A percentile compares a stretch with the other conserved stretches of the same genome.
Conservation (phyloP, 2,329 filamentous ascomycete genomes). For the Alternaria longipes region DNA sequence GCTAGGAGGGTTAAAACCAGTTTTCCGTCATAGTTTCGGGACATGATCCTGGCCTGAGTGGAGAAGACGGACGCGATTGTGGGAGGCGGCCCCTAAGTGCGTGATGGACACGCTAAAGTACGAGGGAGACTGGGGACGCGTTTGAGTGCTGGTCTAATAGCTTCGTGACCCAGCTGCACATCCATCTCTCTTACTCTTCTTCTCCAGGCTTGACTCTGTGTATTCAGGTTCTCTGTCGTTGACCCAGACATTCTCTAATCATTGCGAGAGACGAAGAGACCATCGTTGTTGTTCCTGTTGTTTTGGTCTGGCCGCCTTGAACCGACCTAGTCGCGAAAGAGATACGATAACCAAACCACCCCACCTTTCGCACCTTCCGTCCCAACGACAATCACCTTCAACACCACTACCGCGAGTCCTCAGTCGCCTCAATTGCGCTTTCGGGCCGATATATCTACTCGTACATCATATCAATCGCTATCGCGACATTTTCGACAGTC, state of each 20-base stretch:
- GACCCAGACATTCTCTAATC: background rate
- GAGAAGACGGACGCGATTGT: slow-evolving; percentile 30
- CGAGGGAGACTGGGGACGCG: slow-evolving; percentile 27
- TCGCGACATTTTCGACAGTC: slow-evolving; percentile 10
- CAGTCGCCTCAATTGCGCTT: slow-evolving; percentile 7
- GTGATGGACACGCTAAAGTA: slow-evolving; percentile 36
- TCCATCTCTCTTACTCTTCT: slow-evolving; percentile 22
- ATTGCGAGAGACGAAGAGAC: background rate
- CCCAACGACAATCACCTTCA: slow-evolving; percentile 13
- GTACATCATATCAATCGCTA: slow-evolving; percentile 5
- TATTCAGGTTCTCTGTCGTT: background rate
- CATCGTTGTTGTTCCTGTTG: background rate
- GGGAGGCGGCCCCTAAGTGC: slow-evolving; percentile 22
- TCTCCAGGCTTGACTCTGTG: slow-evolving; percentile 9
- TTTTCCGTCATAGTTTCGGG: slow-evolving; percentile 10
- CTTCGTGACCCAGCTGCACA: slow-evolving; percentile 16
- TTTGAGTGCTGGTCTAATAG: slow-evolving; percentile 29
- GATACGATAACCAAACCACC: slow-evolving; percentile 23
- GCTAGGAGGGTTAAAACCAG: slow-evolving; percentile 4
- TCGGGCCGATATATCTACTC: background rate
- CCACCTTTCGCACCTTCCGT: slow-evolving; percentile 15
- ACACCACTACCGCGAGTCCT: slow-evolving; percentile 5
- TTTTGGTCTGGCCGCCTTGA: slow-evolving; percentile 4
- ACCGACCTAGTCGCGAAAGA: slow-evolving; percentile 13
- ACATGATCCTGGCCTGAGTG: slow-evolving; percentile 25